Base-by-base conservation (phyloP, 148 eudicot species). In the Silene conica region DNA sequence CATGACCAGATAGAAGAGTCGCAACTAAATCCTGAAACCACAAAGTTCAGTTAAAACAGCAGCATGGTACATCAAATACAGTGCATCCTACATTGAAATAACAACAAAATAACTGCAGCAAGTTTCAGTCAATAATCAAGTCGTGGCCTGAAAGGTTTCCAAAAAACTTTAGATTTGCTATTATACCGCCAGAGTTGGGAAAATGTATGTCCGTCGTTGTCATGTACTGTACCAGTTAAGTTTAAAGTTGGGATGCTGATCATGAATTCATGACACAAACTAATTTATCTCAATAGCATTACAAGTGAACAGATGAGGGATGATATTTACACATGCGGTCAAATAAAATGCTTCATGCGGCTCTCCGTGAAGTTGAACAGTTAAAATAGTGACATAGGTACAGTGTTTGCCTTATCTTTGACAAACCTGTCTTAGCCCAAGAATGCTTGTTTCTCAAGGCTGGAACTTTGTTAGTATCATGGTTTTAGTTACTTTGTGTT, bases 1-100 rank as follows among this genome's bases (percentile, higher is more conserved):
- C 97, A 81, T 94, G 98, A 31, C 80, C 86, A 48, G 92, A 81
- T 41, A 88, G 57, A 76, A 88, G 83, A 70, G 75, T 76, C 59
- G 79, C 66, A 10, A 76, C 68, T n/a, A 76, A 71, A 79, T 88
- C 97, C 97, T 94, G 81, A 22, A 61, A 55, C 14, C 28, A 72
- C 50, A 70, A 66, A 50, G 63, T 28, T 23, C 20, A 19, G 26
- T 68, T 65, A 43, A 67, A 28, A 34, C 38, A 15, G 11, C 21
- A 31, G 22, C 1, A 23, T 48, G 62, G 26, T 18, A 18, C 19
- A 46, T 4, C 34, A 13, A 7, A 34, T 41, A 74, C 43, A 75
- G 23, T 26, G 7, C 23, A 61, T 10, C n/a, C 12, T 3, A 25
- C 50, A 28, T 52, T 21, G 3, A 45, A 14, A 22, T 48, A 16